phyloP scores from a whole-genome alignment of 495 filamentous ascomycete genomes.

The Halenospora varia region DNA sequence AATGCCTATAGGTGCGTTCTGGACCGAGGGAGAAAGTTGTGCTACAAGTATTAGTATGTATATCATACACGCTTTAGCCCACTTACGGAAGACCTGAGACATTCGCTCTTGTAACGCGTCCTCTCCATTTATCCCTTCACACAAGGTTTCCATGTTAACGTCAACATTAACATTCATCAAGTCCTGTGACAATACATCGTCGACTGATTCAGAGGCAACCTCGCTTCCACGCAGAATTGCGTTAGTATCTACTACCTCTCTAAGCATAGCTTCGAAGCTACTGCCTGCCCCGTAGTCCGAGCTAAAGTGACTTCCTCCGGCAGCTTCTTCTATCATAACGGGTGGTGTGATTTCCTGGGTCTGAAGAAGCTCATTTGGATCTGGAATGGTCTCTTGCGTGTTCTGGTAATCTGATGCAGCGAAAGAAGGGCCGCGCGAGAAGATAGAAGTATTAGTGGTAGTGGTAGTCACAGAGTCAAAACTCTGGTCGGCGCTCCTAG shows the following conservation, averaged over 20 bases:
- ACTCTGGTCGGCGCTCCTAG: too few relatives aligned
- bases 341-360: conserved; percentile 4
- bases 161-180: neutral
- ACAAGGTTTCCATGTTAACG: neutral
- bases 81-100: conserved; percentile 18
- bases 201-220: neutral
- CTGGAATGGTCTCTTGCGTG: conserved; percentile 9
- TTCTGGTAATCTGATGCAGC: too few relatives aligned
- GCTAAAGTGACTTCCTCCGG: neutral
- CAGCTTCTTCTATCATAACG: too few relatives aligned
- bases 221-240: neutral
- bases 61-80: too few relatives aligned
- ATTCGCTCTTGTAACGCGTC: neutral
- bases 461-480: too few relatives aligned
- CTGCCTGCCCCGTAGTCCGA: conserved; percentile 11
- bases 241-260: neutral
- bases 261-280: conserved; percentile 11
- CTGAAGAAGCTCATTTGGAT: neutral
- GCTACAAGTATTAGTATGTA: too few relatives aligned
- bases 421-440: too few relatives aligned
- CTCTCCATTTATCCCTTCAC: neutral
- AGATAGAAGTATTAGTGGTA: too few relatives aligned
- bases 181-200: conserved; percentile 12
- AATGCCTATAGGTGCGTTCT: conserved; percentile 2
- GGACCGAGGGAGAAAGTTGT: conserved; percentile 3